Percentiles rank a stretch among this genome's conserved stretches.
These are phyloP conservation scores for Cystobasidiaceae sp. DNA, from an alignment of 1,284 basidiomycete genomes.

Conservation along the genomic window DNA sequence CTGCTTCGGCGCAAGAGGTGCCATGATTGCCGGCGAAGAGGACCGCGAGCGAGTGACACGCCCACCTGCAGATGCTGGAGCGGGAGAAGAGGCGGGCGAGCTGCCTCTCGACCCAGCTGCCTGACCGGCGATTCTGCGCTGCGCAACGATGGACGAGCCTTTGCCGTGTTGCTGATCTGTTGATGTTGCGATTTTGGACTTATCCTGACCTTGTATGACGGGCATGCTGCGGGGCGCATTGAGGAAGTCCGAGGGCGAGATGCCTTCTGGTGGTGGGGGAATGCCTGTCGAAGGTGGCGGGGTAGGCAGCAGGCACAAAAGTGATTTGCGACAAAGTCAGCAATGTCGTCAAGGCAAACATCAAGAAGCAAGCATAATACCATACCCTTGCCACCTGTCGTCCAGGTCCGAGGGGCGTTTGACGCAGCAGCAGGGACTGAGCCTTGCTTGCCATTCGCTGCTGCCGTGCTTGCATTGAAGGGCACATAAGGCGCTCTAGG, in stretches of 20 bases:
- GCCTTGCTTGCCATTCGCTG: not conserved
- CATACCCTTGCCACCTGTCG: slow-evolving; percentile 24
- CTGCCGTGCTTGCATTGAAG: not conserved
- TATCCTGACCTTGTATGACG: not conserved
- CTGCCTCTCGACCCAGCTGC: not conserved
- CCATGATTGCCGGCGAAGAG: not conserved
- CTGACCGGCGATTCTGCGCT: too few relatives aligned
- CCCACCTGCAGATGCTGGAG: not conserved
- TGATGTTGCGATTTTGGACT: not conserved
- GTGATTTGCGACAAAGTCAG: not conserved
- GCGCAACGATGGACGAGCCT: too few relatives aligned
- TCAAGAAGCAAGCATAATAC: too few relatives aligned
- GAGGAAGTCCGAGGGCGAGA: slow-evolving; percentile 16
- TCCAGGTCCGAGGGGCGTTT: slow-evolving; percentile 11
- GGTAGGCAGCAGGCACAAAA: too few relatives aligned
- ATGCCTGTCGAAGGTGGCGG: too few relatives aligned
- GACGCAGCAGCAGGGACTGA: not conserved
- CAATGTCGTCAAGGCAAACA: not conserved
- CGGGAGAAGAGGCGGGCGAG: not conserved
- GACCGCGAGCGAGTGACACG: slow-evolving; percentile 1
- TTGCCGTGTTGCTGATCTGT: too few relatives aligned
- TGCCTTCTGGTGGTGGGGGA: slow-evolving; percentile 21
- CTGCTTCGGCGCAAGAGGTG: not conserved
- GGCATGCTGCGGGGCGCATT: not conserved
- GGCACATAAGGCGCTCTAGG: slow-evolving; percentile 18